These are phyloP conservation scores for Macrophomina phaseolina DNA, from an alignment of 2,329 filamentous ascomycete genomes.

Conservation along the genomic window DNA sequence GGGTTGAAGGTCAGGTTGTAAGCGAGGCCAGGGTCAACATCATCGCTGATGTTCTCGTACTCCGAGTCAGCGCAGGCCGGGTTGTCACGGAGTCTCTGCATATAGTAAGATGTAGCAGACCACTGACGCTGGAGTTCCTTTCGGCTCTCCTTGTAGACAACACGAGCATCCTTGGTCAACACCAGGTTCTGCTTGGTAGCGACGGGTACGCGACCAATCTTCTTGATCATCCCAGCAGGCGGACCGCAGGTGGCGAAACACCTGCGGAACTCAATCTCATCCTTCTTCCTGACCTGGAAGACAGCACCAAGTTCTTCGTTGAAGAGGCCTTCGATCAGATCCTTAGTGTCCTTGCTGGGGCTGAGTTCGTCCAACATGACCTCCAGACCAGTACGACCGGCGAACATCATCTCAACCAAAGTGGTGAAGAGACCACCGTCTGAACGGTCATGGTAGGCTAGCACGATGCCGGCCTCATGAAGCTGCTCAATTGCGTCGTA, in stretches of 20 bases:
- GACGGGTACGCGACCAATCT: slow-evolving; percentile 77
- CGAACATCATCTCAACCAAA: slow-evolving; percentile 97
- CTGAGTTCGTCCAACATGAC: slow-evolving; percentile 78
- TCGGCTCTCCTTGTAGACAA: slow-evolving; percentile 73
- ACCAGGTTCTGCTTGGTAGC: slow-evolving; percentile 75
- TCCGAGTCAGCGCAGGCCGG: slow-evolving; percentile 85
- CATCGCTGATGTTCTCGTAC: slow-evolving; percentile 74
- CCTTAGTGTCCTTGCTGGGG: slow-evolving; percentile 64
- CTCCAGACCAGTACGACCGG: slow-evolving; percentile 86
- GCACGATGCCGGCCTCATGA: slow-evolving; percentile 72
- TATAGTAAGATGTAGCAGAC: slow-evolving; percentile 85
- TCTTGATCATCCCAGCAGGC: slow-evolving; percentile 79
- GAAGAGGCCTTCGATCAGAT: slow-evolving; percentile 81
- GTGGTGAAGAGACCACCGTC: slow-evolving; percentile 93
- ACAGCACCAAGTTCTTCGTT: slow-evolving; percentile 96
- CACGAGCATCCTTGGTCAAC: slow-evolving; percentile 72
- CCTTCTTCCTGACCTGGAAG: slow-evolving; percentile 87
- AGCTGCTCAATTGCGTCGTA: slow-evolving; percentile 81
- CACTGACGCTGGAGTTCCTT: slow-evolving; percentile 83
- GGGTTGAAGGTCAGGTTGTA: slow-evolving; percentile 85
- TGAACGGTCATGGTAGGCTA: slow-evolving; percentile 93
- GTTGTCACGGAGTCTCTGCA: slow-evolving; percentile 91
- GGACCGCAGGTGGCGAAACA: slow-evolving; percentile 92
- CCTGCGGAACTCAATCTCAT: slow-evolving; percentile 83
- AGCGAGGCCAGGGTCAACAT: slow-evolving; percentile 78